Evolutionary conservation across 108 stramenopile species (phyloP).

Genomic region (Aurantiochytrium sp.): DNA sequence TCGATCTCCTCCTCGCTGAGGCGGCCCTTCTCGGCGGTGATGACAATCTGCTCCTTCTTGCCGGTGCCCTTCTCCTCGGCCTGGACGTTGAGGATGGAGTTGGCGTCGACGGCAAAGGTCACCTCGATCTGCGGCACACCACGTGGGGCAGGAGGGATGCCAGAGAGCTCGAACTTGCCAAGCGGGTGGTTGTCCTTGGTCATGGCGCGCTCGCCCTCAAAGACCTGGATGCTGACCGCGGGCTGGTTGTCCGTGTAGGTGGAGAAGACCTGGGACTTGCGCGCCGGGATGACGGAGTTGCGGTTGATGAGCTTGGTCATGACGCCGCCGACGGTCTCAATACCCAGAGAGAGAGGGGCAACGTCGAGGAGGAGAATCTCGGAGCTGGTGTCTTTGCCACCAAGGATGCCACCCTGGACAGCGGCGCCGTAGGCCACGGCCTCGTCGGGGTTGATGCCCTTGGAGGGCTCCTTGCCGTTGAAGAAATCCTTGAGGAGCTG

Average conservation of each 20-base stretch:
- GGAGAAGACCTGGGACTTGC: slow-evolving; percentile 85
- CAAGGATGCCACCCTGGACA: slow-evolving; percentile 85
- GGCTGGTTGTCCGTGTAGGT: slow-evolving; percentile 90
- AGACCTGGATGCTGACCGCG: slow-evolving; percentile 84
- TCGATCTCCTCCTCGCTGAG: slow-evolving; percentile 76
- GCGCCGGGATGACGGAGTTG: slow-evolving; percentile 86
- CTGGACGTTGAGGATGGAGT: slow-evolving; percentile 84
- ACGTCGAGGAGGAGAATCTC: slow-evolving; percentile 70
- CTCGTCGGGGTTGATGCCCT: slow-evolving; percentile 89
- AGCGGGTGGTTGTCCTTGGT: slow-evolving; percentile 77
- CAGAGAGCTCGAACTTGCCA: slow-evolving; percentile 83
- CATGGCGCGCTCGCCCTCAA: slow-evolving; percentile 91
- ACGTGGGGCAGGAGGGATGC: slow-evolving; percentile 86
- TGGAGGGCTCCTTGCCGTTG: slow-evolving; percentile 52
- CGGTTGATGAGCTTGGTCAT: slow-evolving; percentile 90
- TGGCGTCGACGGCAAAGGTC: slow-evolving; percentile 84
- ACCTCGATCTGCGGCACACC: slow-evolving; percentile 88
- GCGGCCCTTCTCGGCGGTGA: slow-evolving; percentile 80
- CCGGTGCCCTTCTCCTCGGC: slow-evolving; percentile 85
- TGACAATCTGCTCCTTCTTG: slow-evolving; percentile 75
- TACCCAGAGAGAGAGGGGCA: slow-evolving; percentile 76
- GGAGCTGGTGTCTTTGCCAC: not conserved
- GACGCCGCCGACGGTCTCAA: slow-evolving; percentile 87
- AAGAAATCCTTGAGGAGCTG: slow-evolving; percentile 45
- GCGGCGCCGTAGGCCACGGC: slow-evolving; percentile 92